Percentiles rank a stretch among this genome's conserved stretches.
Conservation (phyloP, 208 protist species). For the Willaertia magna region DNA sequence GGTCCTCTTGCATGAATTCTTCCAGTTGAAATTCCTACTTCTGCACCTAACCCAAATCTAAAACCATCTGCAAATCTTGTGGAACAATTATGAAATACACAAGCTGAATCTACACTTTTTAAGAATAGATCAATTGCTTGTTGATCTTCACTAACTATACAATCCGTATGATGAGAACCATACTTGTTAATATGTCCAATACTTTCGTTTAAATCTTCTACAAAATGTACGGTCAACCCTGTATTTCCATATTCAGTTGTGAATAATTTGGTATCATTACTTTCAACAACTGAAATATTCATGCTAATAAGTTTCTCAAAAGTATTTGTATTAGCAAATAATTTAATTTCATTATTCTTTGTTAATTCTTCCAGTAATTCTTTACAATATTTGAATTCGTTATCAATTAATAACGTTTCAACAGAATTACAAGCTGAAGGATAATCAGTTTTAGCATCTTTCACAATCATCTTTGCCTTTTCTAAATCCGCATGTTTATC, state of each 20-base stretch:
- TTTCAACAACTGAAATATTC: no score
- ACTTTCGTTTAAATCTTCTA: constrained; percentile 42
- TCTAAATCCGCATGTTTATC: constrained; percentile 53
- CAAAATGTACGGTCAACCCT: constrained; percentile 37
- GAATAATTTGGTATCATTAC: no score
- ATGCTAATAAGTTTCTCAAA: no score
- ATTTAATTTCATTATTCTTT: no score
- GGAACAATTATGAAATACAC: constrained; percentile 73
- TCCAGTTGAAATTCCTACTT: constrained; percentile 72
- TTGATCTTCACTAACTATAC: constrained; percentile 54
- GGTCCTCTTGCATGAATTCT: constrained; percentile 75
- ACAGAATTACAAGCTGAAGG: constrained; percentile 78
- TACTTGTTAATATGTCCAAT: constrained; percentile 64
- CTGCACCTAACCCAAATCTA: constrained; percentile 74
- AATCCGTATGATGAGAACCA: constrained; percentile 69
- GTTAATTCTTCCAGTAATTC: constrained; percentile 20
- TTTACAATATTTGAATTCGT: no score
- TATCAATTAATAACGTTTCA: constrained; percentile 76
- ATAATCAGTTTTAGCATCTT: constrained; percentile 79
- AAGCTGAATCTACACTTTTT: constrained; percentile 57
- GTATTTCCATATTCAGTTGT: constrained; percentile 51
- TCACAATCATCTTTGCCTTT: constrained; percentile 43
- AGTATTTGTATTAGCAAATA: no score
- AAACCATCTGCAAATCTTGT: constrained; percentile 74
- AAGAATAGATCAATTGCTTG: constrained; percentile 40